Percentiles rank a stretch among this genome's conserved stretches.
These are phyloP conservation scores for Aspergillus ellipticus DNA, from an alignment of 495 filamentous ascomycete genomes.

Conservation along the genomic window DNA sequence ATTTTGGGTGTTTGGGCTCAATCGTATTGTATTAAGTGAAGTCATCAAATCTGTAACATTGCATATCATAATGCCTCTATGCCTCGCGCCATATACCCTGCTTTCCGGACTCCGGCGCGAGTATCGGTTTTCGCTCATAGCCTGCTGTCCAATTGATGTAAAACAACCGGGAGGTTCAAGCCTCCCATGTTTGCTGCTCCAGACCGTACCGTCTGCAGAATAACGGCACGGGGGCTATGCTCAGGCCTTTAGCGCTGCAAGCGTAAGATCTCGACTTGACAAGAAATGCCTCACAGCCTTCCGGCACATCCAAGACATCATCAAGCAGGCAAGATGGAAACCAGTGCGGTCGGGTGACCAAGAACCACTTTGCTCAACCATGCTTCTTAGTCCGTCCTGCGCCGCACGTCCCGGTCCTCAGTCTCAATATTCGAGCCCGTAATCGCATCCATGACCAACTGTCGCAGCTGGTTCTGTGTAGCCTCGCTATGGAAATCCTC, in stretches of 20 bases:
- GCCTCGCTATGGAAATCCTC: slow-evolving; percentile 69
- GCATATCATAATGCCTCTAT: not conserved
- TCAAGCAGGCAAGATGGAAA: not conserved
- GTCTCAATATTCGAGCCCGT: slow-evolving; percentile 44
- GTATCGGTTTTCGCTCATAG: not conserved
- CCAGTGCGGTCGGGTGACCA: not conserved
- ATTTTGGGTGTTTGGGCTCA: not conserved
- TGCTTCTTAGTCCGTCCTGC: slow-evolving; percentile 51
- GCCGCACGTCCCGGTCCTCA: slow-evolving; percentile 58
- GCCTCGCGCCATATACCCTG: not conserved
- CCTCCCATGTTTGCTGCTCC: not conserved
- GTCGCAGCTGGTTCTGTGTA: slow-evolving; percentile 64
- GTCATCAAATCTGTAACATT: not conserved
- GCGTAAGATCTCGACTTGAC: not conserved
- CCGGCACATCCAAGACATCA: not conserved
- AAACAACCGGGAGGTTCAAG: not conserved
- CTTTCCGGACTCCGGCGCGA: not conserved
- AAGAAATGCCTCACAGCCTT: not conserved
- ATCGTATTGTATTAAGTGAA: not conserved
- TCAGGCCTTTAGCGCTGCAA: not conserved
- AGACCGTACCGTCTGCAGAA: not conserved
- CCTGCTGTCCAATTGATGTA: not conserved
- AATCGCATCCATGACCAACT: slow-evolving; percentile 68
- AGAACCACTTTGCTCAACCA: not conserved
- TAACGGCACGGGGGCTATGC: not conserved